Percentiles rank a stretch among this genome's conserved stretches.
phyloP scores from a whole-genome alignment of 305 asterid genomes.

The Plantago lanceolata region DNA sequence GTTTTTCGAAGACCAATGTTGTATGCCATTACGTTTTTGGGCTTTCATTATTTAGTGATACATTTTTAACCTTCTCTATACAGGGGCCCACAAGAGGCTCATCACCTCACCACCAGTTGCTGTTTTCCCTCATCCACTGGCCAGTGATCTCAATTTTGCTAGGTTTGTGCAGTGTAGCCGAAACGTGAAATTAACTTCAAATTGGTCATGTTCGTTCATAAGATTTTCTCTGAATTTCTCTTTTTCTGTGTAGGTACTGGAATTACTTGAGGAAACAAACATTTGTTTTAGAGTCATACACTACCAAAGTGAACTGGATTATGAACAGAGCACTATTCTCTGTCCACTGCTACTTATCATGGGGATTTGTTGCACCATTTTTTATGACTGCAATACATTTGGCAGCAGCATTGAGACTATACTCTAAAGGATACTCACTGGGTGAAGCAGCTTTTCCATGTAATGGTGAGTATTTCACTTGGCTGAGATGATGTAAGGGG shows the following conservation, averaged over 20 bases:
- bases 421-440: slow-evolving; percentile 48
- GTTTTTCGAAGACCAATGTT: too few relatives aligned
- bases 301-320: slow-evolving; percentile 76
- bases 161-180: slow-evolving; percentile 46
- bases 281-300: slow-evolving; percentile 88
- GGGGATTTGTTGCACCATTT: slow-evolving; percentile 90
- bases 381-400: slow-evolving; percentile 69
- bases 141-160: slow-evolving; percentile 92
- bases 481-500: slow-evolving; percentile 8
- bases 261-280: slow-evolving; percentile 98
- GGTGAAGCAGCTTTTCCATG: slow-evolving; percentile 52
- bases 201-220: background rate
- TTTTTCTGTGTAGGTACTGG: slow-evolving; percentile 69
- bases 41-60: slow-evolving; percentile 18
- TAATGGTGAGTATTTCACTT: slow-evolving; percentile 51
- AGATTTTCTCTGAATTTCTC: slow-evolving; percentile 13
- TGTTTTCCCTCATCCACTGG: slow-evolving; percentile 97
- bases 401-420: slow-evolving; percentile 65
- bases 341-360: slow-evolving; percentile 82
- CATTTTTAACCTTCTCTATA: slow-evolving; percentile 17
- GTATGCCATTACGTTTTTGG: background rate
- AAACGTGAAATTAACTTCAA: too few relatives aligned
- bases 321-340: slow-evolving; percentile 93
- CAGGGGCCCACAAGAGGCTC: slow-evolving; percentile 94
- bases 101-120: slow-evolving; percentile 97